These are phyloP conservation scores for Cytospora piceicola DNA, from an alignment of 2,329 filamentous ascomycete genomes.

Conservation along the genomic window DNA sequence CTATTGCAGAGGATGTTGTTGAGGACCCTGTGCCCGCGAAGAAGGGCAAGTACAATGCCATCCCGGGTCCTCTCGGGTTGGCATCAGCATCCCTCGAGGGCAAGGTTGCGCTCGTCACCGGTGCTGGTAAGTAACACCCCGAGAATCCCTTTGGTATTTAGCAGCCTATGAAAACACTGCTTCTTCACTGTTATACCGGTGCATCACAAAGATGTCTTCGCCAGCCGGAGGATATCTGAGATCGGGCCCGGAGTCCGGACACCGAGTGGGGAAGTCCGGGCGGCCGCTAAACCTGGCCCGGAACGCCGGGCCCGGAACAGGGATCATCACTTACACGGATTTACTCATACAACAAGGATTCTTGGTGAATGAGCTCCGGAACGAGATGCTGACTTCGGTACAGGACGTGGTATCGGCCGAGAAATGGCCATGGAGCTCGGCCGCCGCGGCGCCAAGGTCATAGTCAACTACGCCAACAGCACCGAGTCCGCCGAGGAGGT, in stretches of 20 bases:
- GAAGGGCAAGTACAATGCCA: slow-evolving; percentile 42
- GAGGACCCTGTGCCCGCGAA: slow-evolving; percentile 25
- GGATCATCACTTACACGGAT: slow-evolving; percentile 7
- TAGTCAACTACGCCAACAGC: slow-evolving; percentile 71
- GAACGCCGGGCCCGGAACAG: slow-evolving; percentile 1
- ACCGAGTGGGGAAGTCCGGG: slow-evolving; percentile 19
- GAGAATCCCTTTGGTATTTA: not conserved
- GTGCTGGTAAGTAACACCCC: slow-evolving; percentile 41
- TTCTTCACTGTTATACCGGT: not conserved
- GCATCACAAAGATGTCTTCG: slow-evolving; percentile 9
- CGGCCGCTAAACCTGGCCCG: slow-evolving; percentile 1
- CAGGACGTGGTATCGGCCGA: slow-evolving; percentile 67
- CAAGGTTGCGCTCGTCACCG: slow-evolving; percentile 45
- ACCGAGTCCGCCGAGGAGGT: slow-evolving; percentile 66
- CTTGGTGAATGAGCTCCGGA: not conserved
- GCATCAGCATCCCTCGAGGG: slow-evolving; percentile 45
- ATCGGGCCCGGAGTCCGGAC: slow-evolving; percentile 7
- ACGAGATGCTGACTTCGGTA: not conserved
- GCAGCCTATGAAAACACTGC: not conserved
- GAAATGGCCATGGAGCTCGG: slow-evolving; percentile 70
- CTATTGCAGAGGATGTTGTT: slow-evolving; percentile 29
- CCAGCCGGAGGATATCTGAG: not conserved
- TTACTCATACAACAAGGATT: not conserved
- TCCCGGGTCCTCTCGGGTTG: slow-evolving; percentile 45
- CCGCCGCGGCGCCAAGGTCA: slow-evolving; percentile 66